phyloP scores from a whole-genome alignment of 176 grass and related monocot genomes.

The Thalia dealbata region DNA sequence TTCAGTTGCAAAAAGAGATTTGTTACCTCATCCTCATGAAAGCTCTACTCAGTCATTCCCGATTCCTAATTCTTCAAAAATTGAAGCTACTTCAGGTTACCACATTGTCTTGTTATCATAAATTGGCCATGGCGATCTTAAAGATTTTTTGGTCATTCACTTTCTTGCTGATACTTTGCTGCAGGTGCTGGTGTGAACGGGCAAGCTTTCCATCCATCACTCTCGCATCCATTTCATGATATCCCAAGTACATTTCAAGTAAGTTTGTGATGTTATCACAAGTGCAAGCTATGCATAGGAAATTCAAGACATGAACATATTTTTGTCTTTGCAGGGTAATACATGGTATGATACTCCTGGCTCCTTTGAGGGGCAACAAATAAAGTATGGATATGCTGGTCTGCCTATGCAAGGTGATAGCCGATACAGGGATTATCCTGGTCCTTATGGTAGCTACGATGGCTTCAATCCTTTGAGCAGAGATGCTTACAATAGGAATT shows the following conservation, averaged over 20 bases:
- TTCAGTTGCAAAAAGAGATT: constrained; percentile 15
- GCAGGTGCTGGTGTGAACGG: constrained; percentile 3
- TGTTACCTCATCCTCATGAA: constrained; percentile 1
- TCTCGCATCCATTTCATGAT: neutral
- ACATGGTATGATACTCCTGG: constrained; percentile 16
- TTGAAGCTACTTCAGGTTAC: constrained; percentile 7
- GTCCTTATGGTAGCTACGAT: constrained; percentile 13
- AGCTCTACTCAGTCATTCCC: neutral
- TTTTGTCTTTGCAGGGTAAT: constrained; percentile 20
- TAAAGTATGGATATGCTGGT: constrained; percentile 9
- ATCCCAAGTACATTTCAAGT: constrained; percentile 2
- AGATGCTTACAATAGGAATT: constrained; percentile 10
- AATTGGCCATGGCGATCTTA: neutral
- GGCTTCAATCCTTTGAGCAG: constrained; percentile 11
- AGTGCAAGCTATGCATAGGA: neutral
- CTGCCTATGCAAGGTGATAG: constrained; percentile 19
- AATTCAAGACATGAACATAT: neutral
- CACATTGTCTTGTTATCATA: neutral
- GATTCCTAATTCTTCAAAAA: neutral
- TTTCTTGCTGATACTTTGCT: neutral
- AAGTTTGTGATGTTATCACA: constrained; percentile 6
- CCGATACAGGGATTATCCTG: constrained; percentile 5
- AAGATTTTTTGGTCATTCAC: neutral
- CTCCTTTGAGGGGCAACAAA: constrained; percentile 5
- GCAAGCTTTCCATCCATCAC: neutral